A percentile compares a stretch with the other conserved stretches of the same genome.
Evolutionary conservation across 2,329 filamentous ascomycete genomes (phyloP).

Genomic region (Beauveria scarabaeidicola): DNA sequence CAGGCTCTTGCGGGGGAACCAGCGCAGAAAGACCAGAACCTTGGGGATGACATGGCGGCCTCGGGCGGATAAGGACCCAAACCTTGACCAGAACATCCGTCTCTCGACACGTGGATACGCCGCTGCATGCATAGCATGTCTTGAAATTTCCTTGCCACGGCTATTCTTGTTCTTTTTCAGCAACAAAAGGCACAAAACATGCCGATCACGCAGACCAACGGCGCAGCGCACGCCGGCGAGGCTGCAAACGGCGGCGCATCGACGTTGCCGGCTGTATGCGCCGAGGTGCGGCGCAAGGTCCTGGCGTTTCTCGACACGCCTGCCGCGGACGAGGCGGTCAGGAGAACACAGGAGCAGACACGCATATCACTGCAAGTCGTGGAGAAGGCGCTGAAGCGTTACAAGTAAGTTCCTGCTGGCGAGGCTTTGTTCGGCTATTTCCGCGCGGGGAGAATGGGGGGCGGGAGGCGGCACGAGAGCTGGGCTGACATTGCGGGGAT

Average conservation of each 20-base stretch:
- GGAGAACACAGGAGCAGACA: slow-evolving; percentile 56
- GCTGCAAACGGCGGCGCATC: neutral
- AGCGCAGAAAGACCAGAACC: neutral
- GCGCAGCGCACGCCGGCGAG: neutral
- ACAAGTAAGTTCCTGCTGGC: slow-evolving; percentile 48
- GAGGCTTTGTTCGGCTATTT: slow-evolving; percentile 1
- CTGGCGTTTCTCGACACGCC: slow-evolving; percentile 10
- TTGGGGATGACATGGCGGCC: neutral
- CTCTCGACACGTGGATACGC: neutral
- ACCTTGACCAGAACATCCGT: neutral
- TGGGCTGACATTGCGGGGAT: neutral
- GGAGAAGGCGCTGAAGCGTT: slow-evolving; percentile 63
- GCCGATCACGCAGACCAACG: slow-evolving; percentile 8
- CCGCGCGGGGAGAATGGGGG: neutral
- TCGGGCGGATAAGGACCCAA: neutral
- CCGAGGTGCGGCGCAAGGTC: slow-evolving; percentile 11
- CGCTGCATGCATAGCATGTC: neutral
- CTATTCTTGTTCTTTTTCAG: neutral
- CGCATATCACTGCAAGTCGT: slow-evolving; percentile 65
- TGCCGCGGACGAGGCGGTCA: slow-evolving; percentile 1
- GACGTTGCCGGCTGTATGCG: slow-evolving; percentile 6
- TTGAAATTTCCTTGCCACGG: too few relatives aligned
- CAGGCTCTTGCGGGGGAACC: neutral
- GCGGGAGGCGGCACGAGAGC: neutral
- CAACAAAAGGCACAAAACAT: slow-evolving; percentile 4